These are phyloP conservation scores for Musa acuminata DNA, from an alignment of 176 grass and related monocot species.

Conservation along the genomic window DNA sequence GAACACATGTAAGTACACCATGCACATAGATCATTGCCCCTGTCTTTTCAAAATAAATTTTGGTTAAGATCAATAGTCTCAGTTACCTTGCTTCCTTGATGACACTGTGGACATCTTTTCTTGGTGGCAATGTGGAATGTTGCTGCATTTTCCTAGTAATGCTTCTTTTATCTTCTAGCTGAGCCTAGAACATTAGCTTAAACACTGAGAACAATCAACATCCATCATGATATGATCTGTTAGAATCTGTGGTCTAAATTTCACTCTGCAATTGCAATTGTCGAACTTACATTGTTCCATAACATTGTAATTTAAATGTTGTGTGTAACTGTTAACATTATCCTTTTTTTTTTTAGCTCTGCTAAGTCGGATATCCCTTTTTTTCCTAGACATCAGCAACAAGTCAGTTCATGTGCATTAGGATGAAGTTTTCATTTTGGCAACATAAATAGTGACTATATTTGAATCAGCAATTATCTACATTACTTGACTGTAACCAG, in stretches of 20 bases:
- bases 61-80: not conserved
- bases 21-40: slow-evolving; percentile 11
- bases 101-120: not conserved
- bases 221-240: no score
- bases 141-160: not conserved
- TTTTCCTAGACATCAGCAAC: not conserved
- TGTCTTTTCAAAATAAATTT: slow-evolving; percentile 20
- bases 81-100: not conserved
- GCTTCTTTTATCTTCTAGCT: not conserved
- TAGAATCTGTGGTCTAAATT: no score
- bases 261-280: no score
- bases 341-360: no score
- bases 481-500: not conserved
- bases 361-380: no score
- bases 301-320: no score
- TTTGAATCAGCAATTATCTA: not conserved
- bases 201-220: no score
- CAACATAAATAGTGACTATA: not conserved
- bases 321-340: no score
- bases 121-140: not conserved
- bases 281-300: no score
- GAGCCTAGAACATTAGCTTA: no score
- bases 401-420: not conserved
- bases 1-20: slow-evolving; percentile 49
- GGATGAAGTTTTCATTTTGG: not conserved